Evolutionary conservation across 2,329 filamentous ascomycete species (phyloP).

Genomic region (Aaosphaeria pasadenensis): DNA sequence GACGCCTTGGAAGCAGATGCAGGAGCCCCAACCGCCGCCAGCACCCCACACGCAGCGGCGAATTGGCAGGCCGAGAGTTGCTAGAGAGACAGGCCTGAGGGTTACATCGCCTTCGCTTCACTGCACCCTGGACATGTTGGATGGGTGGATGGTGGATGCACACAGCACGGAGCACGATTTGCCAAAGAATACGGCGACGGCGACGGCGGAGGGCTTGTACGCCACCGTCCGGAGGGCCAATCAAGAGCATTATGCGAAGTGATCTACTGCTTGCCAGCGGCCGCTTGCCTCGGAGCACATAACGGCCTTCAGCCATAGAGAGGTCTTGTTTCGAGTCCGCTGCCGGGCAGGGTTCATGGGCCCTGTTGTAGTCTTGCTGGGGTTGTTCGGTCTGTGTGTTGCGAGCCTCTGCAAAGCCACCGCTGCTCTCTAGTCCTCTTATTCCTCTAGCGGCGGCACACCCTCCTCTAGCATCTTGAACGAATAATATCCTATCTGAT

Average conservation of each 20-base stretch:
- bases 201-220: slow-evolving; percentile 30
- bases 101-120: slow-evolving; percentile 34
- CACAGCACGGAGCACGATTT: slow-evolving; percentile 13
- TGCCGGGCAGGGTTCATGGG: slow-evolving; percentile 3
- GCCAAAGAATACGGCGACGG: slow-evolving; percentile 2
- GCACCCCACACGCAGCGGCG: slow-evolving; percentile 34
- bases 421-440: too few species aligned
- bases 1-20: slow-evolving; percentile 9
- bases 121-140: slow-evolving; percentile 14
- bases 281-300: slow-evolving; percentile 30
- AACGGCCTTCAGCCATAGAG: slow-evolving; percentile 23
- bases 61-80: slow-evolving; percentile 23
- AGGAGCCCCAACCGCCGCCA: slow-evolving; percentile 15
- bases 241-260: slow-evolving; percentile 12
- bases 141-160: slow-evolving; percentile 15
- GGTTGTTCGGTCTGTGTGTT: slow-evolving; percentile 17
- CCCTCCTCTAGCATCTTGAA: neutral
- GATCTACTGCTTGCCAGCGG: slow-evolving; percentile 26
- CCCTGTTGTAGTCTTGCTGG: slow-evolving; percentile 7
- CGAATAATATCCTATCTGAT: slow-evolving; percentile 17
- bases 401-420: slow-evolving; percentile 20
- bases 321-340: slow-evolving; percentile 6
- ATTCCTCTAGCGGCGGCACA: slow-evolving; percentile 2
- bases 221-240: slow-evolving; percentile 26
- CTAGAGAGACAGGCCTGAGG: slow-evolving; percentile 16